These are phyloP conservation scores for Acanthamoeba healyi DNA, from an alignment of 208 protist genomes.

Conservation along the genomic window DNA sequence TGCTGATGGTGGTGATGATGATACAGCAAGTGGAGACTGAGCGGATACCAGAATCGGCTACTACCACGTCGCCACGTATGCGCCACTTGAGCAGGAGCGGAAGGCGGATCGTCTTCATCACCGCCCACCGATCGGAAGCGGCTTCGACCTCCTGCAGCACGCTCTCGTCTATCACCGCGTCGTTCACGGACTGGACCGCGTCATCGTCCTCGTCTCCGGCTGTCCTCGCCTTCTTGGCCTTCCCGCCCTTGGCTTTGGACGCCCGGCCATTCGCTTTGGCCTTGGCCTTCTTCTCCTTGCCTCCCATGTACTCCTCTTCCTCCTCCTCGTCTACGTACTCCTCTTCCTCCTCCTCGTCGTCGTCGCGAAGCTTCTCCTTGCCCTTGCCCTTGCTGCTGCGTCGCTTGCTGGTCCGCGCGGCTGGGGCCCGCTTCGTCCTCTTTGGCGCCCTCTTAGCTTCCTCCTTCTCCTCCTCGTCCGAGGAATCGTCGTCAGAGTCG, in stretches of 20 bases:
- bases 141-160: not conserved
- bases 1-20: too few species aligned
- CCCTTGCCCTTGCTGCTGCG: not conserved
- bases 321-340: not conserved
- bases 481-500: not conserved
- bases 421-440: not conserved
- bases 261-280: too few species aligned
- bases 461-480: not conserved
- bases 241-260: too few species aligned
- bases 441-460: not conserved
- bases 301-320: not conserved
- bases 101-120: not conserved
- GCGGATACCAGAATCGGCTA: not conserved
- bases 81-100: conserved; percentile 2
- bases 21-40: too few species aligned
- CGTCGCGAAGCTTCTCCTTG: not conserved
- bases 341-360: not conserved
- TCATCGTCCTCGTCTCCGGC: not conserved
- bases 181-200: not conserved
- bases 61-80: not conserved
- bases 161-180: not conserved
- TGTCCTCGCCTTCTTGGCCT: not conserved
- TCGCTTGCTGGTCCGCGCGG: not conserved
- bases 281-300: not conserved
- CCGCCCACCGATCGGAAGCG: not conserved